Evolutionary conservation across 129 eudicot genomes (phyloP).

Genomic region (Pseudognaphalium luteoalbum): DNA sequence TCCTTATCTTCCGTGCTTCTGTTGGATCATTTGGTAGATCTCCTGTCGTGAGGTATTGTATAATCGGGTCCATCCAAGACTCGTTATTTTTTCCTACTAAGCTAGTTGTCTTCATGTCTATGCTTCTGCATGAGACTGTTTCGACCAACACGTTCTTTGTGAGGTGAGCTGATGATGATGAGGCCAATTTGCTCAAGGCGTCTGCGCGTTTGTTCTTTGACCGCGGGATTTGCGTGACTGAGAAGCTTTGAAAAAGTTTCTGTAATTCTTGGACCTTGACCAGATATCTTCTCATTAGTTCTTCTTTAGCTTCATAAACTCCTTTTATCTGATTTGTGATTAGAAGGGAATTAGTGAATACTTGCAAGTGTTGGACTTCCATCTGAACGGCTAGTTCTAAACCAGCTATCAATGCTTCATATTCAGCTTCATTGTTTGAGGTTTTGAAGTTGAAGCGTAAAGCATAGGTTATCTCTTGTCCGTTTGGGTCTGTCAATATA

Average conservation of each 20-base stretch:
- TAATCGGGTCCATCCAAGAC: background rate
- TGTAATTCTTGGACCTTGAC: no score
- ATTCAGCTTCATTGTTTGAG: background rate
- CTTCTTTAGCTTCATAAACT: no score
- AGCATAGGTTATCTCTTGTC: background rate
- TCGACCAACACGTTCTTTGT: background rate
- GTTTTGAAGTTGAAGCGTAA: background rate
- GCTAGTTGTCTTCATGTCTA: background rate
- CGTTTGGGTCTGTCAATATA: background rate
- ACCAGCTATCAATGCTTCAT: background rate
- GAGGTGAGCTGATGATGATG: background rate
- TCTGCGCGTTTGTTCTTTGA: no score
- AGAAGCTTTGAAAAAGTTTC: no score
- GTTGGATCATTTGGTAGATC: background rate
- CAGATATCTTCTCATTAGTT: no score
- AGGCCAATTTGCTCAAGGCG: no score
- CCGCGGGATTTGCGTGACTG: no score
- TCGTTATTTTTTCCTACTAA: no score
- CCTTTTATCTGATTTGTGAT: no score
- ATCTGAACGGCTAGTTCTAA: background rate
- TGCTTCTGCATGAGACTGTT: background rate
- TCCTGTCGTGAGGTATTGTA: no score
- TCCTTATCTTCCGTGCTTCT: background rate
- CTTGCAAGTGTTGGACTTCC: no score
- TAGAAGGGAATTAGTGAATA: no score